phyloP scores from a whole-genome alignment of 192 early-diverging fungal genomes.

The Chytriomyces hyalinus region DNA sequence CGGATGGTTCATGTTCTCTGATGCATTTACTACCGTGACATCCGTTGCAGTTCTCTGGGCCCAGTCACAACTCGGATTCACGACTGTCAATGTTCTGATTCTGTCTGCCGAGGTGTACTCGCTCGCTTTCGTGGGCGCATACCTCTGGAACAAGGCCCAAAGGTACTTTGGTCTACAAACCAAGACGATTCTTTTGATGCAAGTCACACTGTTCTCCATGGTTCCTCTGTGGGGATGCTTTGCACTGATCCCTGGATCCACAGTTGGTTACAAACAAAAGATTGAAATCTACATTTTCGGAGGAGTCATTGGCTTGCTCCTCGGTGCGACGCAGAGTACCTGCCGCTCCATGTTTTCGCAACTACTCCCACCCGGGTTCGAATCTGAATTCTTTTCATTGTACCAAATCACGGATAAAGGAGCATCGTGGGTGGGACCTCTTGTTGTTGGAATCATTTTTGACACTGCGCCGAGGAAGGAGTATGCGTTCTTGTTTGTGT shows the following conservation, averaged over 20 bases:
- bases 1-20: conserved; percentile 74
- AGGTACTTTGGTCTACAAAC: conserved; percentile 44
- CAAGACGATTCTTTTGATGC: conserved; percentile 59
- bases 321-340: conserved; percentile 54
- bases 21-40: conserved; percentile 59
- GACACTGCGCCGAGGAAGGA: conserved; percentile 32
- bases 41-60: conserved; percentile 65
- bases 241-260: conserved; percentile 54
- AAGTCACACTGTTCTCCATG: conserved; percentile 50
- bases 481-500: conserved; percentile 14
- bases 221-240: conserved; percentile 70
- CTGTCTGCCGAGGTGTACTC: conserved; percentile 64
- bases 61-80: conserved; percentile 58
- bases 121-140: conserved; percentile 59
- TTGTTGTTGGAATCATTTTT: conserved; percentile 70
- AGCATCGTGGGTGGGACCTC: conserved; percentile 70
- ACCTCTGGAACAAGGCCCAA: conserved; percentile 62
- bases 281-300: conserved; percentile 65
- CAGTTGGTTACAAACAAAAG: conserved; percentile 58
- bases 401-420: conserved; percentile 71
- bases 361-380: conserved; percentile 67
- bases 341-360: conserved; percentile 69
- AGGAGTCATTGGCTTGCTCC: conserved; percentile 66
- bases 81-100: conserved; percentile 55
- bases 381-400: conserved; percentile 73